Evolutionary conservation across 495 filamentous ascomycete species (phyloP).

Genomic region (Penicillium flavigenum): DNA sequence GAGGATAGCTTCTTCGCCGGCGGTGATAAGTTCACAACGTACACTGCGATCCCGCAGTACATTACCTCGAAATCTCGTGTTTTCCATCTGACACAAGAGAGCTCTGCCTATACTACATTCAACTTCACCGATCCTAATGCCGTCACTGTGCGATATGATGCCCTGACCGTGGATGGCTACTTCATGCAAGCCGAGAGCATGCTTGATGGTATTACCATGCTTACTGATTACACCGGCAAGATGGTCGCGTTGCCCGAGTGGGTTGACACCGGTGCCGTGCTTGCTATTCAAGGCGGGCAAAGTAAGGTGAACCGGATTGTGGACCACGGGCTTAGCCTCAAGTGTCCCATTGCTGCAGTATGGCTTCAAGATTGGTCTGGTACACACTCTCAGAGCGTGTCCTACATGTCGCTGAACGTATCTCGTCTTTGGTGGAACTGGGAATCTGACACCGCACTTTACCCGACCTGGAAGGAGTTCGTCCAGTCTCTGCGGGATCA

Average conservation of each 20-base stretch:
- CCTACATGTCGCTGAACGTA: constrained; percentile 24
- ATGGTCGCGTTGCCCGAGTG: constrained; percentile 25
- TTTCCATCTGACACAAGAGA: constrained; percentile 24
- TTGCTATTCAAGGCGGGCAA: constrained; percentile 30
- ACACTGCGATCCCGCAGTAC: constrained; percentile 26
- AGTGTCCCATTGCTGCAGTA: constrained; percentile 26
- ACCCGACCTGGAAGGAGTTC: constrained; percentile 29
- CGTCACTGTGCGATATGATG: constrained; percentile 26
- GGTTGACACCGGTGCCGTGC: constrained; percentile 25
- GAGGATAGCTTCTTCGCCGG: constrained; percentile 28
- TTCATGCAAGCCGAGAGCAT: constrained; percentile 27
- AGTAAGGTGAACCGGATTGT: constrained; percentile 26
- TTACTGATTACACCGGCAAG: constrained; percentile 26
- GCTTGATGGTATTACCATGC: constrained; percentile 25
- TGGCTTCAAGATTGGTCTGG: constrained; percentile 32
- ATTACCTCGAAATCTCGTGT: constrained; percentile 23
- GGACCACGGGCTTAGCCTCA: constrained; percentile 14
- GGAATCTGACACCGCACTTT: constrained; percentile 26
- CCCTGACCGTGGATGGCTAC: constrained; percentile 18
- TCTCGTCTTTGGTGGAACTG: constrained; percentile 37
- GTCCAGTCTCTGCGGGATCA: constrained; percentile 26
- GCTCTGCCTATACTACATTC: constrained; percentile 29
- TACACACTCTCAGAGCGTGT: constrained; percentile 26
- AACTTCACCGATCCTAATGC: constrained; percentile 19
- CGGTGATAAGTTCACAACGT: constrained; percentile 26